These are phyloP conservation scores for Alloascoidea hylecoeti DNA, from an alignment of 805 yeast species.

Conservation along the genomic window DNA sequence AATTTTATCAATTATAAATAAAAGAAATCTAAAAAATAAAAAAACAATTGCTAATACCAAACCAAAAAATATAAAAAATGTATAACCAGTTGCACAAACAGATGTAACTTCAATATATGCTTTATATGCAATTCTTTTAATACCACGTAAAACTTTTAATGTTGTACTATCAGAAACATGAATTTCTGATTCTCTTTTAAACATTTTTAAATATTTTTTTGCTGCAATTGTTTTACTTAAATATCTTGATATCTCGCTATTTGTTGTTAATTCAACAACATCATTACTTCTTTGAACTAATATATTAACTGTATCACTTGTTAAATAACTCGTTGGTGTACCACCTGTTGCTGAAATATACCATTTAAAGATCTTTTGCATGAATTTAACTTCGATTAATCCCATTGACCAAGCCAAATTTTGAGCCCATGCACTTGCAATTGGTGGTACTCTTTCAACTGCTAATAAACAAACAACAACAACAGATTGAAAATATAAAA, in stretches of 20 bases:
- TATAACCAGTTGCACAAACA: slow-evolving; percentile 75
- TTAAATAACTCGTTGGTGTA: slow-evolving; percentile 50
- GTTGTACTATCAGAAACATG: slow-evolving; percentile 18
- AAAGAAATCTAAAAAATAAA: slow-evolving; percentile 33
- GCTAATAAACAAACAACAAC: slow-evolving; percentile 76
- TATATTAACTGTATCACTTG: slow-evolving; percentile 47
- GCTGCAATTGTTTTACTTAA: too few relatives aligned
- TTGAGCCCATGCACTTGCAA: slow-evolving; percentile 86
- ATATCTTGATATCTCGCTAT: not conserved
- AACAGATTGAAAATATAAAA: slow-evolving; percentile 79
- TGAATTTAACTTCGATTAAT: slow-evolving; percentile 57
- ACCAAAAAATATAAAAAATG: slow-evolving; percentile 70
- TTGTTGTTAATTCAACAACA: not conserved
- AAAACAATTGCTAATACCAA: slow-evolving; percentile 53
- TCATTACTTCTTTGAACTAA: slow-evolving; percentile 35
- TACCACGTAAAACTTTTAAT: slow-evolving; percentile 70
- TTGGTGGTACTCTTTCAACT: slow-evolving; percentile 81
- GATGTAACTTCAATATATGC: slow-evolving; percentile 74
- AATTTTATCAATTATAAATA: slow-evolving; percentile 55
- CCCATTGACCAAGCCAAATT: slow-evolving; percentile 96
- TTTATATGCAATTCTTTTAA: slow-evolving; percentile 65
- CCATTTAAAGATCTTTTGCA: slow-evolving; percentile 82
- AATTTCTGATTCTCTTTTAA: not conserved
- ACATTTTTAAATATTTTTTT: not conserved
- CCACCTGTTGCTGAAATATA: slow-evolving; percentile 86